Percentiles rank a stretch among this genome's conserved stretches.
These are phyloP conservation scores for Letharia columbiana DNA, from an alignment of 495 filamentous ascomycete genomes.

Conservation along the genomic window DNA sequence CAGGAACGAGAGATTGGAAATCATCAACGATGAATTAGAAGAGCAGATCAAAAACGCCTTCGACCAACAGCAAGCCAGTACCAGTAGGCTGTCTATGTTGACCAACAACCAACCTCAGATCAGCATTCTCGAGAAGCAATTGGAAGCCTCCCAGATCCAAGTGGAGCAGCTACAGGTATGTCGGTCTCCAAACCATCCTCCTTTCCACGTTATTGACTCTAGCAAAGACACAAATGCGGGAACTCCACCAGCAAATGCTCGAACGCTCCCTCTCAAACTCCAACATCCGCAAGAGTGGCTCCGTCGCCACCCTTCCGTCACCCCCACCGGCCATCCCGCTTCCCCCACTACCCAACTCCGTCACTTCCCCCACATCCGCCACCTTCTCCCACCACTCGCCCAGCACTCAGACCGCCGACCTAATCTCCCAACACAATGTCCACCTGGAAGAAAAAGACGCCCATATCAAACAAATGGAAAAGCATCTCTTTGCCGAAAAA, in stretches of 20 bases:
- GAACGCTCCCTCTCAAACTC: slow-evolving; percentile 70
- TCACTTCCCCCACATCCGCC: slow-evolving; percentile 70
- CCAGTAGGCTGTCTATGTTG: slow-evolving; percentile 67
- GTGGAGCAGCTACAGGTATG: slow-evolving; percentile 45
- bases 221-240: slow-evolving; percentile 23
- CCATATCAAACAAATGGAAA: slow-evolving; percentile 91
- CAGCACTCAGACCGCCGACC: slow-evolving; percentile 56
- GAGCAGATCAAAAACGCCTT: slow-evolving; percentile 93
- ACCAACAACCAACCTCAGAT: slow-evolving; percentile 46
- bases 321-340: slow-evolving; percentile 88
- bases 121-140: slow-evolving; percentile 41
- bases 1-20: slow-evolving; percentile 75
- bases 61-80: slow-evolving; percentile 76
- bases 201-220: slow-evolving; percentile 20
- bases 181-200: neutral
- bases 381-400: slow-evolving; percentile 84
- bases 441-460: slow-evolving; percentile 80
- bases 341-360: slow-evolving; percentile 81
- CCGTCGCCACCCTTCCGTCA: slow-evolving; percentile 75
- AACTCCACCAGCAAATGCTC: slow-evolving; percentile 28
- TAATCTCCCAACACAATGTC: slow-evolving; percentile 58
- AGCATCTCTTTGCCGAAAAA: slow-evolving; percentile 92
- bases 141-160: slow-evolving; percentile 42
- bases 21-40: slow-evolving; percentile 89
- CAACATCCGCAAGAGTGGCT: slow-evolving; percentile 77